Base-by-base conservation (phyloP, 2,329 filamentous ascomycete genomes). In the Tympanopsis confertula region DNA sequence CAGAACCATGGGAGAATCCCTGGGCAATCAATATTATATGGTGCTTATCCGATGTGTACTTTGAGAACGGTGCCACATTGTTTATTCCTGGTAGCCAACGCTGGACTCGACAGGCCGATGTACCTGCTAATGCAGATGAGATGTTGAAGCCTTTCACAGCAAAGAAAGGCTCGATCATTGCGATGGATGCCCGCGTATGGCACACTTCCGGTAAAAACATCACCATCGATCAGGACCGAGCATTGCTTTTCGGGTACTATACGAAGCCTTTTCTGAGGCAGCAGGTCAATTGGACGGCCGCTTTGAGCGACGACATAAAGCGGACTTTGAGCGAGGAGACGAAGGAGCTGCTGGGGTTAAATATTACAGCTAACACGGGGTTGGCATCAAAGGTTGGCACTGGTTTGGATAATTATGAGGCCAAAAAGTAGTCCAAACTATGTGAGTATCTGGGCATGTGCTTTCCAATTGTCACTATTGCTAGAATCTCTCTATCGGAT, bases 151-250 rank as follows among this genome's bases (percentile, higher is more conserved):
- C 54, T 1, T 55, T 57, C 15, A 51, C 55, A 38, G 54, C 45
- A 5, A 52, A 51, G 35, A 51, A 51, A 3, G 54, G 54, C 3
- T 49, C 50, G 28, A 49, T 56, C 7, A 42, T 58, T 26, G 42
- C 53, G 20, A 55, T 57, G 51, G 51, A 55, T 18, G 54, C 54
- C 1, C 42, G 49, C 1, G 44, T 58, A 2, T 57, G 55, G 55
- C 54, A 57, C 24, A 58, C 54, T 2, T 46, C 41, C 5, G 54
- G 54, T 13, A 38, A 39, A 20, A 57, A 58, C 35, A 45, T 52
- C 14, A 55, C 54, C 0, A 40, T 45, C 35, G 50, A 53, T 20
- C 38, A 52, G 38, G 52, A 57, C 19, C 44, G 54, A 2, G 54
- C 53, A 18, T 33, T 57, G 26, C n/a, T 56, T 5, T 55, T 57